Evolutionary conservation across 257 asterid species (phyloP).

Genomic region (Solanum etuberosum): DNA sequence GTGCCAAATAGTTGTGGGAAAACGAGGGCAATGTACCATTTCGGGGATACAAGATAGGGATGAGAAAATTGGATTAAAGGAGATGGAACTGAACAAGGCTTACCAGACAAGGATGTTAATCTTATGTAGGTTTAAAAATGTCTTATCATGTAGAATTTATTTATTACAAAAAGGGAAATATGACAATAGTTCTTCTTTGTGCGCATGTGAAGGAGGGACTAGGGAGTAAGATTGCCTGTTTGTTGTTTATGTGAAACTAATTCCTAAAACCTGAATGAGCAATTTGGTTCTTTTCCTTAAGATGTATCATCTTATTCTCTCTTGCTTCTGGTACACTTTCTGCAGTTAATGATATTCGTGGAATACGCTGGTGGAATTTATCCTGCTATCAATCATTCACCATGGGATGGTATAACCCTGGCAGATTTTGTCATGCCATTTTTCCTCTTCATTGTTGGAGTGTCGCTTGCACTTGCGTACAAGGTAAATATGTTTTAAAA

Average conservation of each 20-base stretch:
- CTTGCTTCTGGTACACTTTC: not conserved
- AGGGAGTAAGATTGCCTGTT: not conserved
- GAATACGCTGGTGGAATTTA: slow-evolving; percentile 56
- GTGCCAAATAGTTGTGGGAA: not conserved
- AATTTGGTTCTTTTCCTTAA: not conserved
- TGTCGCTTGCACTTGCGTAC: slow-evolving; percentile 56
- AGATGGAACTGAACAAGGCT: not conserved
- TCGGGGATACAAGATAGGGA: not conserved
- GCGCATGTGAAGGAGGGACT: not conserved
- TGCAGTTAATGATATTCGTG: slow-evolving; percentile 63
- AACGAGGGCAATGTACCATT: not conserved
- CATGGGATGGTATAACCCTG: slow-evolving; percentile 64
- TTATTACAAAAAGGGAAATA: not conserved
- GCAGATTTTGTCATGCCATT: slow-evolving; percentile 78
- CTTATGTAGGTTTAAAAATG: not conserved
- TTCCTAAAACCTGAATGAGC: not conserved
- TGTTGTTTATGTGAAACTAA: not conserved
- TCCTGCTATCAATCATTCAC: slow-evolving; percentile 65
- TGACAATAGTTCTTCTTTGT: not conserved
- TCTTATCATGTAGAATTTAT: not conserved
- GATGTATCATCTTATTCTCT: not conserved
- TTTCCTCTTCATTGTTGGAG: slow-evolving; percentile 71
- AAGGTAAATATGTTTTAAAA: slow-evolving; percentile 30
- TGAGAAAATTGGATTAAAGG: not conserved
- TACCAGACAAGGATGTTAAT: not conserved